Percentiles rank a stretch among this genome's conserved stretches.
phyloP scores from a whole-genome alignment of 2,329 filamentous ascomycete species.

The Colletotrichum chrysophilum region DNA sequence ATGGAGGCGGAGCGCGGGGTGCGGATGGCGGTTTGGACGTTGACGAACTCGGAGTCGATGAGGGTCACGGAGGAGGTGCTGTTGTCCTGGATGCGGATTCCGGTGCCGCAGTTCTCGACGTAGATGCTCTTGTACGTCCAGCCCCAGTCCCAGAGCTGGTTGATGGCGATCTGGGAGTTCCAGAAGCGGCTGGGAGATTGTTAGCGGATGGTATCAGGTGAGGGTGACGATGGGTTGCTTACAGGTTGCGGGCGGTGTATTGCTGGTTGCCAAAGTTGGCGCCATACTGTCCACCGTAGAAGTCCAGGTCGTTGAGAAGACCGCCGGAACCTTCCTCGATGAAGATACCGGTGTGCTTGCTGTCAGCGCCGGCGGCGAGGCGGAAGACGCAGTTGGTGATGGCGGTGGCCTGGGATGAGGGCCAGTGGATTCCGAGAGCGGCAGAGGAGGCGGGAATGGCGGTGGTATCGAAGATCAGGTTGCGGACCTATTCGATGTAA shows the following conservation, averaged over 20 bases:
- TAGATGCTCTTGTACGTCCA: constrained; percentile 74
- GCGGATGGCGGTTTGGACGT: constrained; percentile 71
- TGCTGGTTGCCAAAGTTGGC: constrained; percentile 69
- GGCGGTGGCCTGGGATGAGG: constrained; percentile 67
- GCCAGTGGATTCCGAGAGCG: constrained; percentile 69
- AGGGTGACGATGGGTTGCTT: accelerated
- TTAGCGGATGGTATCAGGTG: accelerated
- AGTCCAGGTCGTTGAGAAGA: constrained; percentile 71
- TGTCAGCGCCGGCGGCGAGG: constrained; percentile 50
- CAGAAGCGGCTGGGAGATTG: constrained; percentile 53
- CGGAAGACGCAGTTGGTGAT: constrained; percentile 64
- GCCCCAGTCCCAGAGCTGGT: constrained; percentile 78
- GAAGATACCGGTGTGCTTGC: constrained; percentile 62
- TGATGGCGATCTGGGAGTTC: constrained; percentile 68
- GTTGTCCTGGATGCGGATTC: constrained; percentile 68
- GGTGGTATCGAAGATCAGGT: constrained; percentile 62
- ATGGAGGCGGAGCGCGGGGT: constrained; percentile 53
- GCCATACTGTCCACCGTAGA: constrained; percentile 72
- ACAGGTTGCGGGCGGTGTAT: constrained; percentile 71
- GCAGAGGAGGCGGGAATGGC: constrained; percentile 48
- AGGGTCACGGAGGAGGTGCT: constrained; percentile 78
- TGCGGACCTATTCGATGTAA: constrained; percentile 34
- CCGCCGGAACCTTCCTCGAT: constrained; percentile 71
- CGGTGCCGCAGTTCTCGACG: constrained; percentile 68
- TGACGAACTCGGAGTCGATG: constrained; percentile 73